phyloP scores from a whole-genome alignment of 345 rosid species.

The Mercurialis annua region DNA sequence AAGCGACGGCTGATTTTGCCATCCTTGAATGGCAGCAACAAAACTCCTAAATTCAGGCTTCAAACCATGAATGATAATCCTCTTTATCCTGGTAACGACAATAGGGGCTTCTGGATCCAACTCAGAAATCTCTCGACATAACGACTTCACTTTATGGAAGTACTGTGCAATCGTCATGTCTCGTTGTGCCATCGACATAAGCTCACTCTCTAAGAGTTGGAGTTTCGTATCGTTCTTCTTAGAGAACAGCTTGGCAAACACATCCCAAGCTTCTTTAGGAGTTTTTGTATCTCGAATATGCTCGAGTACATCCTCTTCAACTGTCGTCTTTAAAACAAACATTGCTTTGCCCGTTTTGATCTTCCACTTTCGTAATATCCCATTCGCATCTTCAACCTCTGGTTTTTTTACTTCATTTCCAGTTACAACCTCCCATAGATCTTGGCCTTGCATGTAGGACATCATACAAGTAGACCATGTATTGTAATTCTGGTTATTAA shows the following conservation, averaged over 20 bases:
- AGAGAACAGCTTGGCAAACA: too few species aligned
- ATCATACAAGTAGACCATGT: not conserved
- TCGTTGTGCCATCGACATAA: too few species aligned
- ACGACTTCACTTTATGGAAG: too few species aligned
- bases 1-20: conserved; percentile 9
- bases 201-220: too few species aligned
- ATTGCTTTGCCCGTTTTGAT: not conserved
- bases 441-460: not conserved
- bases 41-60: not conserved
- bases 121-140: not conserved
- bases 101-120: not conserved
- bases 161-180: too few species aligned
- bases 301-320: not conserved
- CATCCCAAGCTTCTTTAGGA: not conserved
- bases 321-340: not conserved
- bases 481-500: not conserved
- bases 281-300: not conserved
- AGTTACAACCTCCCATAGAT: not conserved
- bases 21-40: conserved; percentile 7
- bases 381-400: not conserved
- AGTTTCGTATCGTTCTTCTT: too few species aligned
- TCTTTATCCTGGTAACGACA: not conserved
- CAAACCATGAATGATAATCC: conserved; percentile 2
- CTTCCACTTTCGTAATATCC: not conserved
- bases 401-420: not conserved